Evolutionary conservation across 2,329 filamentous ascomycete genomes (phyloP), one percentile per base, ranked within the genome.

Genomic region (Chrysosporium queenslandicum): DNA sequence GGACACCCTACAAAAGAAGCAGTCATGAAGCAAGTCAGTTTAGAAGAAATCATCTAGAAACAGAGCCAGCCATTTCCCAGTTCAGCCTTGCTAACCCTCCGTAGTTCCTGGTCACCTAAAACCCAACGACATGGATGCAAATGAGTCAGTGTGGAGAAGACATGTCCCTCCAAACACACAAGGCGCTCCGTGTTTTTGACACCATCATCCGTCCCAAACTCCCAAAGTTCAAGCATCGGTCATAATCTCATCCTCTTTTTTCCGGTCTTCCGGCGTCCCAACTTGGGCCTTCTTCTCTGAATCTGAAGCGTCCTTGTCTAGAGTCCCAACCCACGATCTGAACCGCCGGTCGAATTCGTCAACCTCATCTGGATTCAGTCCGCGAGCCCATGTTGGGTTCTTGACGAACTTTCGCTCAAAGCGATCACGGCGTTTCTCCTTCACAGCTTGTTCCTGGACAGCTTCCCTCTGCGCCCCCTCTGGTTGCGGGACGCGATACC

Each of bases 391-490:
- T 52, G 60, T 64, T 25, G 72, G 74, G 53, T 77, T 78, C 57
- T 74, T 75, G 53, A 76, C 69, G 51, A 77, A 78, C 56, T 75
- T 76, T 59, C 76, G 72, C 47, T 68, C 67, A 59, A 78, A 77
- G 41, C 68, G 67, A 53, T 76, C 70, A 16, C 65, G 72, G 36
- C 73, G 69, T 55, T 69, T 70, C 55, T 70, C 69, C 52, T 61
- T 69, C 14, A 70, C 62, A 3, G 62, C 30, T 27, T 62, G 59
- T 32, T 67, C 66, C 57, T 65, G 68, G 49, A 61, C 66, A 18
- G 66, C 60, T 7, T 68, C 65, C 4, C 58, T 53, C 32, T 59
- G 45, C 66, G 62, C n/a, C 29, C 66, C 62, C 25, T 62, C 51
- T 1, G 63, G 53, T 1, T 60, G 60, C 1, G 59, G 61, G 5